Evolutionary conservation across 208 protist species (phyloP).

Genomic region (Leishmania major): DNA sequence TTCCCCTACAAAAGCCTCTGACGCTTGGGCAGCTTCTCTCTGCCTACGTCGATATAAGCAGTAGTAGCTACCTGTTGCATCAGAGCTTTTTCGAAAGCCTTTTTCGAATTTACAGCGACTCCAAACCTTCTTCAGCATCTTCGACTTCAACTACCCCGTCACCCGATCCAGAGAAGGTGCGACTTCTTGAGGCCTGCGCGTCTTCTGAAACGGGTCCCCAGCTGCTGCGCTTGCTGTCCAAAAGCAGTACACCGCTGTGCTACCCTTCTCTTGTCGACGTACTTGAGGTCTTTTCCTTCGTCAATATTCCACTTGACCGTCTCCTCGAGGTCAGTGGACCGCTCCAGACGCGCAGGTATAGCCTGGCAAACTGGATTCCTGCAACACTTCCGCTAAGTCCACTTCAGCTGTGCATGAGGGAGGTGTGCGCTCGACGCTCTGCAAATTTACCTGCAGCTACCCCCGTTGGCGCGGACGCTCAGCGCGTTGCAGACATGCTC

Average conservation of each 20-base stretch:
- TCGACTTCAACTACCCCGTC: background rate
- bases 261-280: slow-evolving; percentile 79
- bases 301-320: slow-evolving; percentile 73
- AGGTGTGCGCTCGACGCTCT: slow-evolving; percentile 28
- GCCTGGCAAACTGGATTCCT: slow-evolving; percentile 43
- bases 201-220: slow-evolving; percentile 41
- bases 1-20: slow-evolving; percentile 63
- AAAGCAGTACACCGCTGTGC: slow-evolving; percentile 51
- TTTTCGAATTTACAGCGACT: slow-evolving; percentile 50
- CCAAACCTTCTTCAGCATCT: slow-evolving; percentile 13
- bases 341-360: slow-evolving; percentile 76
- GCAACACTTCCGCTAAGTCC: background rate
- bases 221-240: slow-evolving; percentile 60
- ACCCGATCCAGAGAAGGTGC: slow-evolving; percentile 28
- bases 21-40: slow-evolving; percentile 71
- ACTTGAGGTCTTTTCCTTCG: slow-evolving; percentile 71
- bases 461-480: slow-evolving; percentile 11
- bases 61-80: slow-evolving; percentile 77
- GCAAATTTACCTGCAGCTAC: slow-evolving; percentile 2
- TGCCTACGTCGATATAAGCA: slow-evolving; percentile 83
- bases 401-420: slow-evolving; percentile 44
- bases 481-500: slow-evolving; percentile 26
- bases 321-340: slow-evolving; percentile 79
- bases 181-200: slow-evolving; percentile 58
- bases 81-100: slow-evolving; percentile 80